Conservation (phyloP, 2,329 filamentous ascomycete species). For the Penicillium sp. region DNA sequence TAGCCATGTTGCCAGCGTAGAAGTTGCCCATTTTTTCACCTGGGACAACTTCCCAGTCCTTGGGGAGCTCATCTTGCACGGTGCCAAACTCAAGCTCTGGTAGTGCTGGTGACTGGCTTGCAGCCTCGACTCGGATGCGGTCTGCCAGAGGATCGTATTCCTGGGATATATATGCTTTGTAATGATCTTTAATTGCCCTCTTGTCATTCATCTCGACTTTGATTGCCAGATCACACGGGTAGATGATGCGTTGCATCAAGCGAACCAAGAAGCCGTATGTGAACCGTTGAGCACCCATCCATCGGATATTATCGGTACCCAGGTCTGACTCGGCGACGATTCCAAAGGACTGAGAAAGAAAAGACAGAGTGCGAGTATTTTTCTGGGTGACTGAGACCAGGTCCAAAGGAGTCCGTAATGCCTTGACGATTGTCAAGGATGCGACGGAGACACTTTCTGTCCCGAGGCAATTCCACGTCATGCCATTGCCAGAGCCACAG, state of each 20-base stretch:
- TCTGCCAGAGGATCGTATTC: conserved; percentile 32
- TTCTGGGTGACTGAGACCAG: conserved; percentile 87
- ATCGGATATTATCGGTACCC: conserved; percentile 85
- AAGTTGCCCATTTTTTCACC: conserved; percentile 86
- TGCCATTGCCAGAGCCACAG: conserved; percentile 91
- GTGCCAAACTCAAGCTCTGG: conserved; percentile 80
- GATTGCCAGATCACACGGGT: conserved; percentile 86
- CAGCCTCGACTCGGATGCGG: conserved; percentile 33
- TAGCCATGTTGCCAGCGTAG: conserved; percentile 93
- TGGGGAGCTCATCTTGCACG: conserved; percentile 73
- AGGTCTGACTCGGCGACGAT: conserved; percentile 90
- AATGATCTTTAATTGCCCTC: conserved; percentile 72
- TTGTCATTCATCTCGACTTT: conserved; percentile 83
- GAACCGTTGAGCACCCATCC: conserved; percentile 89
- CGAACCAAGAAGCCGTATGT: conserved; percentile 81
- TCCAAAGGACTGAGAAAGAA: conserved; percentile 87
- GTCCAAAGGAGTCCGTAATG: conserved; percentile 80
- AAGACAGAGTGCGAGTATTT: conserved; percentile 73
- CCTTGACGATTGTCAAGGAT: conserved; percentile 84
- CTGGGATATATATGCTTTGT: conserved; percentile 54
- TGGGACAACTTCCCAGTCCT: conserved; percentile 74
- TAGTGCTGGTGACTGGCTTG: conserved; percentile 59
- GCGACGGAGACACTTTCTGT: conserved; percentile 75
- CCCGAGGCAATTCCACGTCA: conserved; percentile 87
- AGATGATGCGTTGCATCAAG: conserved; percentile 74